Evolutionary conservation across 192 early-diverging fungal species (phyloP).

Genomic region (Dispira simplex): DNA sequence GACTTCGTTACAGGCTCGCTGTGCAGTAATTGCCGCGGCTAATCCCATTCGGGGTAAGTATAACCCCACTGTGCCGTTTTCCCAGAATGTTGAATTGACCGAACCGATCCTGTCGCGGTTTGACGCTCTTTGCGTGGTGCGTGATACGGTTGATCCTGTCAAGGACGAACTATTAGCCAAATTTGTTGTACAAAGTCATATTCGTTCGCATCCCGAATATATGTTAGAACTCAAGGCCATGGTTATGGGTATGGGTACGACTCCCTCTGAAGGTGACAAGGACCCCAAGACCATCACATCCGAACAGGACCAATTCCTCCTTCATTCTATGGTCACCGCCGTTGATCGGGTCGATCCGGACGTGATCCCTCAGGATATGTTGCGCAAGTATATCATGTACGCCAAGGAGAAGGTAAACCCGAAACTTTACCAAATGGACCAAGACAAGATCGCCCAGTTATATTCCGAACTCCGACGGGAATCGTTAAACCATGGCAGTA

Average conservation of each 20-base stretch:
- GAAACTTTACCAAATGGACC: conserved; percentile 70
- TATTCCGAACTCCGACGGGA: conserved; percentile 87
- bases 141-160: conserved; percentile 84
- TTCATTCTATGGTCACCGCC: conserved; percentile 9
- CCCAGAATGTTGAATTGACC: conserved; percentile 94
- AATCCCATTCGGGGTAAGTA: conserved; percentile 78
- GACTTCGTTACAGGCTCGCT: conserved; percentile 70
- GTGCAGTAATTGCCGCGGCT: conserved; percentile 65
- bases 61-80: conserved; percentile 81
- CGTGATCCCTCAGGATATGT: conserved; percentile 60
- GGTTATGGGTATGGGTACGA: conserved; percentile 24
- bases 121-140: conserved; percentile 91
- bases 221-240: conserved; percentile 14
- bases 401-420: conserved; percentile 60
- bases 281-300: conserved; percentile 13
- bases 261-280: conserved; percentile 39
- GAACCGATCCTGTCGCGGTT: conserved; percentile 98
- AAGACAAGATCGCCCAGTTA: conserved; percentile 75
- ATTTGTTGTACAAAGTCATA: conserved; percentile 90
- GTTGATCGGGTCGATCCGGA: conserved; percentile 12
- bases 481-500: conserved; percentile 58
- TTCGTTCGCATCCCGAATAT: conserved; percentile 69
- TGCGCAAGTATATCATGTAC: conserved; percentile 83
- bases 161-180: conserved; percentile 78
- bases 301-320: not conserved